phyloP scores from a whole-genome alignment of 176 grass and related monocot species.

The Thinopyrum elongatum region DNA sequence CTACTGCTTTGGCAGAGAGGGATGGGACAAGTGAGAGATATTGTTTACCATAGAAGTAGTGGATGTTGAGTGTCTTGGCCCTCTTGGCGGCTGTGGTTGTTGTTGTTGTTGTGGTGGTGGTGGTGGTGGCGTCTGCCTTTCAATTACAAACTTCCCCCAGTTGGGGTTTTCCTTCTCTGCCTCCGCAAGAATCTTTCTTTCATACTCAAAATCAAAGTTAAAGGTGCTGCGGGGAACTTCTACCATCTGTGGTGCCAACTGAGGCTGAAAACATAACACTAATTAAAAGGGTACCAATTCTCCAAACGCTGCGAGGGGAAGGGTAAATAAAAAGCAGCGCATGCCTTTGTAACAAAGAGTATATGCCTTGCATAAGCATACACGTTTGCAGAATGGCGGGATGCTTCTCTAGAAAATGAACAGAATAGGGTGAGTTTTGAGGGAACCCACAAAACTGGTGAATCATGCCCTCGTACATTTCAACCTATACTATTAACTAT shows the following conservation, averaged over 20 bases:
- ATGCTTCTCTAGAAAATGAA: constrained; percentile 12
- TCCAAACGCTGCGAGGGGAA: background rate
- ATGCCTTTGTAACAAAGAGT: background rate
- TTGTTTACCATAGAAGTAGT: constrained; percentile 27
- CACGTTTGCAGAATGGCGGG: background rate
- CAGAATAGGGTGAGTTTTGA: background rate
- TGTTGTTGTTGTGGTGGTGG: background rate
- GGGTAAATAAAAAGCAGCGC: background rate
- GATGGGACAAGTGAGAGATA: background rate
- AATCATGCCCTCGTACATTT: background rate
- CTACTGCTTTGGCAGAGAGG: background rate
- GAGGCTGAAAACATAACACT: constrained; percentile 59
- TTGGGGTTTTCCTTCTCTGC: constrained; percentile 88
- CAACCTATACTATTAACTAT: background rate
- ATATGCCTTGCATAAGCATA: background rate
- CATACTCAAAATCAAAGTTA: constrained; percentile 94
- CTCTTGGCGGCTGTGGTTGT: constrained; percentile 26
- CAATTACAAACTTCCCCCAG: constrained; percentile 68
- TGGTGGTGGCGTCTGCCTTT: constrained; percentile 45
- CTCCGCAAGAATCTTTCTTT: constrained; percentile 87
- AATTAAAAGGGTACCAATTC: constrained; percentile 4
- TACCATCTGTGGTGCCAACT: constrained; percentile 56
- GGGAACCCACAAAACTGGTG: background rate
- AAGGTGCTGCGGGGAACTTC: constrained; percentile 81
- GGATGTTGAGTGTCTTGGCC: constrained; percentile 32